Percentiles rank a stretch among this genome's conserved stretches.
phyloP scores from a whole-genome alignment of 1,139 yeast species.

The Lipomyces yarrowii region DNA sequence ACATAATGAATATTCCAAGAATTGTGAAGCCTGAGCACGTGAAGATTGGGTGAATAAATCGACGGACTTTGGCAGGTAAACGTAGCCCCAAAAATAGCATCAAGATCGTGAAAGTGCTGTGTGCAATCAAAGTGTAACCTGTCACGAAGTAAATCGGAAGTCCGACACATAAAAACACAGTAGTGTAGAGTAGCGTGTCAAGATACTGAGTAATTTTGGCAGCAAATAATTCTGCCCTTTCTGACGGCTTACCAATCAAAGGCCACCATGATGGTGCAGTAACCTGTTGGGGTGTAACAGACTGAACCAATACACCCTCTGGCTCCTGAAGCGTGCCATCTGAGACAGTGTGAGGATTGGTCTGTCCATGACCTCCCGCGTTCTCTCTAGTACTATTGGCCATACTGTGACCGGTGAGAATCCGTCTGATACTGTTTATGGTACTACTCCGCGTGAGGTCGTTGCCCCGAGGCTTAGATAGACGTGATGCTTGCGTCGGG shows the following conservation, averaged over 20 bases:
- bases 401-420: slow-evolving; percentile 7
- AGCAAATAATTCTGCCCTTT: slow-evolving; percentile 31
- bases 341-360: not conserved
- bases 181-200: slow-evolving; percentile 26
- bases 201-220: slow-evolving; percentile 25
- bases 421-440: not conserved
- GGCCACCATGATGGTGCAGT: not conserved
- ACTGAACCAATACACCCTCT: not conserved
- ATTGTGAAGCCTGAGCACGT: slow-evolving; percentile 65
- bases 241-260: slow-evolving; percentile 16
- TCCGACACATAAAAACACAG: slow-evolving; percentile 53
- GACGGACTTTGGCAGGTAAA: slow-evolving; percentile 53
- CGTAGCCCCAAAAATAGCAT: slow-evolving; percentile 57
- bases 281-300: not conserved
- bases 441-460: slow-evolving; percentile 1
- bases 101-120: slow-evolving; percentile 60
- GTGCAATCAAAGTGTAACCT: slow-evolving; percentile 63
- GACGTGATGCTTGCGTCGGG: slow-evolving; percentile 2
- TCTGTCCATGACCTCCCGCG: not conserved
- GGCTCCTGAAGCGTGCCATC: not conserved
- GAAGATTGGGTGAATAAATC: slow-evolving; percentile 69
- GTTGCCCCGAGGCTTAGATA: slow-evolving; percentile 1
- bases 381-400: not conserved
- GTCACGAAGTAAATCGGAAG: slow-evolving; percentile 47
- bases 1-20: slow-evolving; percentile 62